phyloP scores from a whole-genome alignment of 768 basidiomycete species.

The Suillus paluster region DNA sequence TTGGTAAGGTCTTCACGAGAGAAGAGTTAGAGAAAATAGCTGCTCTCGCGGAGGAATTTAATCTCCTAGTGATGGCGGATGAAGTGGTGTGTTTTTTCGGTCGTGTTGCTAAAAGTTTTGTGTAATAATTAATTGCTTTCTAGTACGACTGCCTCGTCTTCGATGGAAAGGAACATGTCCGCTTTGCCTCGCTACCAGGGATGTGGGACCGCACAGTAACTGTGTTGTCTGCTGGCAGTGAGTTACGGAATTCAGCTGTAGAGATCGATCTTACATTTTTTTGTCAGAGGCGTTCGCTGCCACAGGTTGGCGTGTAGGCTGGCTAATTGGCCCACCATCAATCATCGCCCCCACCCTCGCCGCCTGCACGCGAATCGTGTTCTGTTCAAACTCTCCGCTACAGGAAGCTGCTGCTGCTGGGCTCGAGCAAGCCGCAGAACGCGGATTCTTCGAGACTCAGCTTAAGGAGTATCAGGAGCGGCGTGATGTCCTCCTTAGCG shows the following conservation, averaged over 20 bases:
- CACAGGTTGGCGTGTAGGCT: constrained; percentile 97
- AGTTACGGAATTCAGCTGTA: constrained; percentile 30
- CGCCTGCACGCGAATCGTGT: constrained; percentile 92
- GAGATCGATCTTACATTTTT: constrained; percentile 5
- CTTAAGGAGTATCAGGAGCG: constrained; percentile 79
- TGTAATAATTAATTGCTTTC: not conserved
- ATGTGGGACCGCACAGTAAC: constrained; percentile 99
- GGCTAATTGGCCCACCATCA: constrained; percentile 86
- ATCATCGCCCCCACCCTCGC: constrained; percentile 89
- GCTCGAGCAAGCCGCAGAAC: constrained; percentile 75
- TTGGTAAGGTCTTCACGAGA: constrained; percentile 95
- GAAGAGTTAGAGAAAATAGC: constrained; percentile 87
- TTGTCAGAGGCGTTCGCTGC: constrained; percentile 88
- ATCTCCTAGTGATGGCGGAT: constrained; percentile 91
- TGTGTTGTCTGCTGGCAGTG: constrained; percentile 94
- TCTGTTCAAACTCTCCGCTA: constrained; percentile 92
- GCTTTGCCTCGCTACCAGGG: constrained; percentile 92
- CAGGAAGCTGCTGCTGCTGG: constrained; percentile 95
- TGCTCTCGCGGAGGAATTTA: constrained; percentile 85
- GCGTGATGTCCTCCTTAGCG: constrained; percentile 69
- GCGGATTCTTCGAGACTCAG: constrained; percentile 80
- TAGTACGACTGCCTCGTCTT: constrained; percentile 95
- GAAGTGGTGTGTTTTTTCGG: constrained; percentile 75
- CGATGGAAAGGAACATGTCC: constrained; percentile 85
- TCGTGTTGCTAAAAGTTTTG: not conserved